These are phyloP conservation scores for Hymenoscyphus scutula DNA, from an alignment of 2,329 filamentous ascomycete genomes.

Conservation along the genomic window DNA sequence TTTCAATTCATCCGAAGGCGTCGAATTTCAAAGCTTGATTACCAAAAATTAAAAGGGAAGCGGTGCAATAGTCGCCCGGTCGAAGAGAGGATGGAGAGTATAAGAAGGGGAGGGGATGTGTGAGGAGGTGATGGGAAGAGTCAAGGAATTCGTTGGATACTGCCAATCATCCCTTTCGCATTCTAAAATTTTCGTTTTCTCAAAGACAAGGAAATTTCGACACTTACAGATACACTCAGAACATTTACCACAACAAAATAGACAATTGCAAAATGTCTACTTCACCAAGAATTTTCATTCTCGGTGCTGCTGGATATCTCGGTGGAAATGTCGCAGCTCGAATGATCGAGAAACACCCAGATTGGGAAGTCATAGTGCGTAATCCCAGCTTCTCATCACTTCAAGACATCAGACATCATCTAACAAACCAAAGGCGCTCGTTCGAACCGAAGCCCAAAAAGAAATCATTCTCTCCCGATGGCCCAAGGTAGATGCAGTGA, in stretches of 20 bases:
- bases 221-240: too few relatives aligned
- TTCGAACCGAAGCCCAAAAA: slow-evolving; percentile 25
- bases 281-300: slow-evolving; percentile 26
- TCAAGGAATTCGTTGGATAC: too few relatives aligned
- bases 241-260: background rate
- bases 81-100: too few relatives aligned
- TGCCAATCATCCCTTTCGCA: too few relatives aligned
- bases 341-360: slow-evolving; percentile 23
- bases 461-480: slow-evolving; percentile 17
- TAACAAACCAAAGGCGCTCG: slow-evolving; percentile 12
- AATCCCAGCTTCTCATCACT: background rate
- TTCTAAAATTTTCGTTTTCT: too few relatives aligned
- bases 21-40: background rate
- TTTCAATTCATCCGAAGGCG: background rate
- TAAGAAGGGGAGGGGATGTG: background rate
- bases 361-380: slow-evolving; percentile 20
- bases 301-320: slow-evolving; percentile 27
- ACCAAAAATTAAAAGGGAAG: background rate
- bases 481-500: slow-evolving; percentile 26
- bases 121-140: background rate
- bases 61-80: background rate
- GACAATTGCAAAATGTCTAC: background rate
- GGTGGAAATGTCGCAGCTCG: slow-evolving; percentile 22
- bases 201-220: too few relatives aligned
- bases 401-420: background rate